phyloP scores from a whole-genome alignment of 495 filamentous ascomycete species.

The Aspergillus leporis region DNA sequence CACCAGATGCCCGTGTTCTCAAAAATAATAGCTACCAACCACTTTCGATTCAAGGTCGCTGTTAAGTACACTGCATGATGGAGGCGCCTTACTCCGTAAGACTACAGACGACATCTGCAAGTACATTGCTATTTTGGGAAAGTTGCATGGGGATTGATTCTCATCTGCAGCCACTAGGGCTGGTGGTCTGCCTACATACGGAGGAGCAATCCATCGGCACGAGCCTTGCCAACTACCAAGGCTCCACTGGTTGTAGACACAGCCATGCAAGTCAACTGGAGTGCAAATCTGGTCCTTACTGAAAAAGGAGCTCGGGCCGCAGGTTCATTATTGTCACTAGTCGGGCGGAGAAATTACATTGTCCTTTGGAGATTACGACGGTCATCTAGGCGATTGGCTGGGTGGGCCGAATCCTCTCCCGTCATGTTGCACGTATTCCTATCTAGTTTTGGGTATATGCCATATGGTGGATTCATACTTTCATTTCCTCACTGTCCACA shows the following conservation, averaged over 20 bases:
- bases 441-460: neutral
- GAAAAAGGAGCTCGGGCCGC: slow-evolving; percentile 20
- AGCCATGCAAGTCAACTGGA: slow-evolving; percentile 17
- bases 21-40: neutral
- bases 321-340: slow-evolving; percentile 14
- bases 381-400: slow-evolving; percentile 4
- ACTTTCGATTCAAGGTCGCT: neutral
- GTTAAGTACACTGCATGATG: neutral
- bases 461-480: neutral
- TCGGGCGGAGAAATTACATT: slow-evolving; percentile 10
- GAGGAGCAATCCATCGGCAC: neutral
- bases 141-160: slow-evolving; percentile 24
- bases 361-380: slow-evolving; percentile 7
- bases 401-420: neutral
- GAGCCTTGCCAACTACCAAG: slow-evolving; percentile 3
- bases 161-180: slow-evolving; percentile 26
- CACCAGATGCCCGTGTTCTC: neutral
- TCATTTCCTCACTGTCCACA: neutral
- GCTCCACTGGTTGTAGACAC: neutral
- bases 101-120: slow-evolving; percentile 12
- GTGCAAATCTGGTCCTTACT: slow-evolving; percentile 7
- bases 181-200: slow-evolving; percentile 13
- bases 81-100: neutral
- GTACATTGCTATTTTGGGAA: slow-evolving; percentile 21
- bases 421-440: neutral